Evolutionary conservation across 768 basidiomycete genomes (phyloP), one percentile per base, ranked within the genome.

Genomic region (Hygrophorus pudorinus): DNA sequence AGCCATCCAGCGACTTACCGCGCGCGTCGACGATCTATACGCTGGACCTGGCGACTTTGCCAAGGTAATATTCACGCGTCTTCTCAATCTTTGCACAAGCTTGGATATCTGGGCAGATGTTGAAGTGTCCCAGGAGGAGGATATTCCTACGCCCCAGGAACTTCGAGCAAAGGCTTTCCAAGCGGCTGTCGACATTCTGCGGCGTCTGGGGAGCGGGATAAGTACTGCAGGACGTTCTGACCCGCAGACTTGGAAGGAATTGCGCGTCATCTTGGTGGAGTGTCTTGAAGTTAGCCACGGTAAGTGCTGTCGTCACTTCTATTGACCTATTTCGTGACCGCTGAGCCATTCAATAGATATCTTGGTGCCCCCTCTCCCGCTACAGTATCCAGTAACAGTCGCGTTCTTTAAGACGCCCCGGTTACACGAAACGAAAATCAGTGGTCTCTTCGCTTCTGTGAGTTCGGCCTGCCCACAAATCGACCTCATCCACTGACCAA

Each of bases 31-130:
- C 41, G 66, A 64, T 7, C 60, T 82, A n/a, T 79, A 72, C 53
- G 58, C 59, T 32, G 64, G 65, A 17, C 60, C 68, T 8, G 64
- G 66, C 7, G 64, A 66, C 33, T 56, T 79, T 28, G 63, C 75
- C 18, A 64, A 68, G 50, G 73, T 67, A 43, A 48, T 79, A 4
- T 70, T 81, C 45, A 59, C 65, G 18, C 65, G 71, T 31, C 55
- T 85, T 34, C 54, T 82, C 9, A 68, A 70, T 31, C 65, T 85
- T 24, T 76, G 73, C 53, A 56, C 66, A 42, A 67, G 69, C 1
- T 63, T 84, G 29, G 80, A 81, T 48, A 57, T 70, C 27, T 86
- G 84, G 78, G 56, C 69, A 28, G 73, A 75, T 41, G 64, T 63
- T n/a, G 63, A 66, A 34, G 62, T 65, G 16, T 50, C 59, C n/a